Evolutionary conservation across 805 yeast genomes (phyloP), one percentile per base, ranked within the genome.

Genomic region (Pichia exigua): DNA sequence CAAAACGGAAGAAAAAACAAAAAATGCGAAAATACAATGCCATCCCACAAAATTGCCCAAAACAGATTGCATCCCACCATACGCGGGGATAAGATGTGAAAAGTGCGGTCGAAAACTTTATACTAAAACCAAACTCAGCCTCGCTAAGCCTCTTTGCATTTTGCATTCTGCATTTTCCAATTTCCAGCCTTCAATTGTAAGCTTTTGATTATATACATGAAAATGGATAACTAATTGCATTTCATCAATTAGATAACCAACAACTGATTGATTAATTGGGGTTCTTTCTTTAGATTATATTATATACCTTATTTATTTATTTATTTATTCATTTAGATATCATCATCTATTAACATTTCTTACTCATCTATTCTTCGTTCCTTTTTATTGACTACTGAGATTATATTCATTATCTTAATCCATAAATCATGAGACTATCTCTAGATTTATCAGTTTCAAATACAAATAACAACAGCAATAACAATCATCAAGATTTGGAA

Each of bases 401-500:
- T 24, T 24, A 4, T 4, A 24, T 24, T 7, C 26, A 24, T 5
- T 24, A 24, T 24, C 26, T 24, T 5, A 24, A 24, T 24, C 26
- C 26, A 24, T 24, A 24, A 38, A 40, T 40, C 39, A 35, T 35
- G 39, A 35, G 20, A 11, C 20, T 35, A 2, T 35, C 39, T 35
- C 39, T 17, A 17, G 39, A n/a, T 35, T n/a, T 35, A 35, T 35
- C 20, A 35, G 2, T 2, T 35, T 17, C 15, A 3, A 20, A 20
- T 18, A 11, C 42, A 20, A 20, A 40, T 40, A 20, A 20, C 11
- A 4, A 40, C 8, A 28, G 28, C 9, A 20, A 40, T 40, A 20
- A 20, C 11, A 4, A 40, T 4, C 18, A 44, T 15, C 10, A 28
- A 12, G 59, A 58, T 27, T 40, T 58, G n/a, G 59, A 59, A 42